Evolutionary conservation across 345 rosid species (phyloP), one percentile per base, ranked within the genome.

Genomic region (Aquilaria sinensis): DNA sequence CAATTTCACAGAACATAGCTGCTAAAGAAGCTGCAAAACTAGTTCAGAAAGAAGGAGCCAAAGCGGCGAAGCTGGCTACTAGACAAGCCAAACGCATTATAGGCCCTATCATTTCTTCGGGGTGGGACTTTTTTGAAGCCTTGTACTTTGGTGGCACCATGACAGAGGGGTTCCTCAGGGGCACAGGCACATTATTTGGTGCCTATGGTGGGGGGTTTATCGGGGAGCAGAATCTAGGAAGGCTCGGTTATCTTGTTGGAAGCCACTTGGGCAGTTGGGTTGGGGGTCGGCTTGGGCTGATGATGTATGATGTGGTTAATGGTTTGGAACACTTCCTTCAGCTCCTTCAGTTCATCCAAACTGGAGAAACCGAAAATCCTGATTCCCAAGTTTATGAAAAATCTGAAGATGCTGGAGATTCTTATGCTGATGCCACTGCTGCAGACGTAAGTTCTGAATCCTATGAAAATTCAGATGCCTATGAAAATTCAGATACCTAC

Each of bases 41-140:
- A 34, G 99, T 86, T 11, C 92, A 81, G 67, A 75, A 51, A 69
- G 96, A 85, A 50, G 99, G 97, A 53, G 83, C 69, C 47, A 92
- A 88, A 72, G 99, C 97, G 0, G 99, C 96, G 4, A 90, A 94
- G 66, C 53, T 86, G n/a, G 96, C 92, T 0, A 83, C 69, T 1
- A 74, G 80, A 45, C 86, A 90, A 69, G 86, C 96, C 23, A 88
- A 84, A 68, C 87, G 96, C 43, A 80, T 90, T 23, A 72, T 85
- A 66, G 97, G 97, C 12, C 97, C 97, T 23, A 72, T 90, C 31
- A 81, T 90, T 9, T 83, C 97, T 56, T 80, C 90, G 2, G 96
- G 97, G 7, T 88, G 97, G 97, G 96, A 90, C 77, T 90, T 90
- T 68, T 90, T 90, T 31, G 97, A 90, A 69, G 96, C 97, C 6